phyloP scores from a whole-genome alignment of 202 grass and related monocot species.

The Bolboschoenoplectus hybrid region DNA sequence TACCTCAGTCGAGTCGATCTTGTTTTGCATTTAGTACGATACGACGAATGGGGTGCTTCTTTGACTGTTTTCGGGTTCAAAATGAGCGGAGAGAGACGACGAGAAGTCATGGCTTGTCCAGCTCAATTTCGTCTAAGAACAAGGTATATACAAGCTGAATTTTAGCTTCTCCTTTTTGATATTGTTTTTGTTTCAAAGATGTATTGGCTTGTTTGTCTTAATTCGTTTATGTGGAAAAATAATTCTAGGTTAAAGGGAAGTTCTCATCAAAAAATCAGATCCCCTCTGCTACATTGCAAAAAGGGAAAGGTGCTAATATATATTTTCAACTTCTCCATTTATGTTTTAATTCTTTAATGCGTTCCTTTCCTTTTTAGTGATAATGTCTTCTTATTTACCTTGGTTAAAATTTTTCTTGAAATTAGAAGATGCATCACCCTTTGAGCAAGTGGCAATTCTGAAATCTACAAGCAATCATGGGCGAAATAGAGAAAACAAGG shows the following conservation, averaged over 20 bases:
- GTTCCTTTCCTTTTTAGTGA: not conserved
- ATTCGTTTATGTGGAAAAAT: constrained; percentile 22
- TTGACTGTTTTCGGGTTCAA: constrained; percentile 69
- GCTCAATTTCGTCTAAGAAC: constrained; percentile 42
- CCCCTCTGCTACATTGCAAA: not conserved
- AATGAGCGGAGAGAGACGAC: constrained; percentile 36
- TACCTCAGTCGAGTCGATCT: not conserved
- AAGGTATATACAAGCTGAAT: constrained; percentile 42
- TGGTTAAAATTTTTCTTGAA: not conserved
- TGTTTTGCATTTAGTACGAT: not conserved
- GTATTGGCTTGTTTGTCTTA: not conserved
- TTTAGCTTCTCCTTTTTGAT: not conserved
- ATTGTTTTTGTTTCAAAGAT: not conserved
- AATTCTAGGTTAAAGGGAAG: constrained; percentile 35
- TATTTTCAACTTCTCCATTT: not conserved
- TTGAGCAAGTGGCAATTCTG: not conserved
- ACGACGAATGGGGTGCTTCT: constrained; percentile 68
- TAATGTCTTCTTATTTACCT: constrained; percentile 18
- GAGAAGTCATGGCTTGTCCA: constrained; percentile 40
- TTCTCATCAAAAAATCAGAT: constrained; percentile 32
- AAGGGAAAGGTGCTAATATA: constrained; percentile 27
- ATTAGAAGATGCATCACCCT: constrained; percentile 25
- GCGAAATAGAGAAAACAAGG: constrained; percentile 1
- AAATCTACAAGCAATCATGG: constrained; percentile 17
- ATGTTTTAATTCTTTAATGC: not conserved